Percentiles rank a stretch among this genome's conserved stretches.
Conservation (phyloP, 768 basidiomycete species). For the Scleroderma bovista region DNA sequence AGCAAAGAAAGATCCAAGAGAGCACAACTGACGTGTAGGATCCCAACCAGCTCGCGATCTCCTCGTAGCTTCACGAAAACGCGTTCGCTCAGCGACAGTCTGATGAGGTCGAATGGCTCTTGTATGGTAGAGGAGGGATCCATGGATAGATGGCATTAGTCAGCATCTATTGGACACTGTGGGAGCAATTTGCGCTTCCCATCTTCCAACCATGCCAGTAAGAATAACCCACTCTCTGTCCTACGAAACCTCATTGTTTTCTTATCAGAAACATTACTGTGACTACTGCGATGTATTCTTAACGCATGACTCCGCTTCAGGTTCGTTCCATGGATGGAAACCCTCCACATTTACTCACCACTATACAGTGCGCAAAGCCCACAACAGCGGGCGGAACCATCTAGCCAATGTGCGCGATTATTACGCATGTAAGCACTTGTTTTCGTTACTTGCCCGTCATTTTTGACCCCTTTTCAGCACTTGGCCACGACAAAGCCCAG, state of each 20-base stretch:
- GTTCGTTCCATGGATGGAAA: constrained; percentile 34
- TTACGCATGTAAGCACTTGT: constrained; percentile 70
- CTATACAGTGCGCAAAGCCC: constrained; percentile 84
- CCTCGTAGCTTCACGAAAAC: constrained; percentile 97
- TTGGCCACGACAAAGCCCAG: constrained; percentile 96
- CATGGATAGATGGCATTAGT: constrained; percentile 34
- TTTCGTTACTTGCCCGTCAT: background rate
- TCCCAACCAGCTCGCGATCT: constrained; percentile 85
- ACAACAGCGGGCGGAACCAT: constrained; percentile 97
- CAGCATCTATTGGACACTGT: constrained; percentile 15
- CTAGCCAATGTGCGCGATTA: constrained; percentile 95
- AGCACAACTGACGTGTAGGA: constrained; percentile 76
- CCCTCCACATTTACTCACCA: constrained; percentile 7
- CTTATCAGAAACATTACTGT: constrained; percentile 80
- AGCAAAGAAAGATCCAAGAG: constrained; percentile 1
- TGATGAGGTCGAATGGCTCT: constrained; percentile 96
- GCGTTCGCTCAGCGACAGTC: constrained; percentile 93
- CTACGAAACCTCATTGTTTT: constrained; percentile 2
- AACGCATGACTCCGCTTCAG: constrained; percentile 92
- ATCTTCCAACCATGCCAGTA: constrained; percentile 55
- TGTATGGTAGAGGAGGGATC: constrained; percentile 75
- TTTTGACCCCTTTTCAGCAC: constrained; percentile 40
- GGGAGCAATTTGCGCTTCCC: no score
- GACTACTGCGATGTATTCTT: constrained; percentile 93
- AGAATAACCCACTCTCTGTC: constrained; percentile 20